Base-by-base conservation (phyloP, 139 green algal genomes). In the Chlamydomonas eustigma region DNA sequence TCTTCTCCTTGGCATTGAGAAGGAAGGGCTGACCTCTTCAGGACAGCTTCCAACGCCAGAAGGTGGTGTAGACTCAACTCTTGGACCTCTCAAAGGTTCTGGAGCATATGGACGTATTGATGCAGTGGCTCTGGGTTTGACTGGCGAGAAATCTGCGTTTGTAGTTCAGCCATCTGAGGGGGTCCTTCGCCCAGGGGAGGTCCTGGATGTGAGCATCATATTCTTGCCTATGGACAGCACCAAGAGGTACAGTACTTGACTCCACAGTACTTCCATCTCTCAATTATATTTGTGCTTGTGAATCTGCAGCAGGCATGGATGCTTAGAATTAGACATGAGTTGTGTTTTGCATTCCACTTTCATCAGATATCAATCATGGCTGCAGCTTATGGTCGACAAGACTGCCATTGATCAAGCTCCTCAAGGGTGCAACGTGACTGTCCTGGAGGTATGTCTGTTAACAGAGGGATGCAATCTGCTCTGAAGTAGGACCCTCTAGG, bases 371-470 rank as follows among this genome's bases (percentile, higher is more conserved):
- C 25, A 71, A 3, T 12, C 32, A 2, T 39, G 64, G 25, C 24
- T 58, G 44, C 65, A 50, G 1, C 64, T 74, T 33, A 39, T 36
- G 25, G 2, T 24, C 5, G 63, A 39, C 52, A 70, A 35, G 58
- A 70, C 58, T 35, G 25, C 6, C 6, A 5, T 37, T 24, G 58
- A 28, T 8, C 58, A 70, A 28, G 58, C 58, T 24, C 58, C 58
- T 8, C 8, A 34, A 28, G 58, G 58, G 58, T 32, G 58, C 58
- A 74, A 85, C 73, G 33, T 80, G 12, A 71, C 74, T 36, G 78
- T 88, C 18, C 67, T 80, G 50, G 84, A 86, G 78, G 44, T 58
- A n/a, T n/a, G n/a, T n/a, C n/a, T n/a, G n/a, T n/a, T n/a, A n/a
- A n/a, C n/a, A n/a, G n/a, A n/a, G n/a, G n/a, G n/a, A n/a, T n/a